phyloP scores from a whole-genome alignment of 257 asterid genomes.

The Eucommia ulmoides region DNA sequence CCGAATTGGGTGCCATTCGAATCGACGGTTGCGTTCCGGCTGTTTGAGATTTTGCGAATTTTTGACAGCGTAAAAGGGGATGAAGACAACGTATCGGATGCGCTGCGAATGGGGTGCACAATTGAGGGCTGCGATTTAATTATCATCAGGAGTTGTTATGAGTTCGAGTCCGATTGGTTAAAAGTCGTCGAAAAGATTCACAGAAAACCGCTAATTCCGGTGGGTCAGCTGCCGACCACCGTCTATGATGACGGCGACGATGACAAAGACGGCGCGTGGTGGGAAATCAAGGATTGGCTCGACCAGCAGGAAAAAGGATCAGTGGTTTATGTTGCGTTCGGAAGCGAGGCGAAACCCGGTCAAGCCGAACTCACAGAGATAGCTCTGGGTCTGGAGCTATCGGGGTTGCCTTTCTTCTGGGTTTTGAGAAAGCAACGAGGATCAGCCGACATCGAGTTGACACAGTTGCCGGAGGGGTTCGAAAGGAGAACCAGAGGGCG shows the following conservation, averaged over 20 bases:
- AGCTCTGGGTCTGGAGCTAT: slow-evolving; percentile 23
- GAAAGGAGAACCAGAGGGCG: too few relatives aligned
- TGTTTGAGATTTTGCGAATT: slow-evolving; percentile 9
- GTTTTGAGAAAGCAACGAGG: slow-evolving; percentile 16
- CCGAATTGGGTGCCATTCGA: slow-evolving; percentile 22
- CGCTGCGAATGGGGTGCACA: neutral
- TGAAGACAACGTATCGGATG: slow-evolving; percentile 9
- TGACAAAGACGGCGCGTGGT: slow-evolving; percentile 9
- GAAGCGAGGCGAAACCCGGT: slow-evolving; percentile 26
- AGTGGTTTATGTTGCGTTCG: slow-evolving; percentile 22
- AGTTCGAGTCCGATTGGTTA: slow-evolving; percentile 23
- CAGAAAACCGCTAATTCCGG: slow-evolving; percentile 11
- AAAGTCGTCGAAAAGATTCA: slow-evolving; percentile 9
- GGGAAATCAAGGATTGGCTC: slow-evolving; percentile 14
- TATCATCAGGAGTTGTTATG: slow-evolving; percentile 12
- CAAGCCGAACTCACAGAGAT: slow-evolving; percentile 19
- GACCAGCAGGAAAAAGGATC: slow-evolving; percentile 15
- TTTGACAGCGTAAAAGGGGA: neutral
- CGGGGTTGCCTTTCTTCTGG: slow-evolving; percentile 21
- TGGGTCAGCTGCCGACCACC: too few relatives aligned
- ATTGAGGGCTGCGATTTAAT: slow-evolving; percentile 1
- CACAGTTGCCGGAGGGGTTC: slow-evolving; percentile 15
- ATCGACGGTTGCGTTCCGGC: slow-evolving; percentile 11
- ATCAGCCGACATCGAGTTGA: slow-evolving; percentile 3
- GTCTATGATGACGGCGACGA: neutral